phyloP scores from a whole-genome alignment of 257 asterid species.

The Forsythia viridissima region DNA sequence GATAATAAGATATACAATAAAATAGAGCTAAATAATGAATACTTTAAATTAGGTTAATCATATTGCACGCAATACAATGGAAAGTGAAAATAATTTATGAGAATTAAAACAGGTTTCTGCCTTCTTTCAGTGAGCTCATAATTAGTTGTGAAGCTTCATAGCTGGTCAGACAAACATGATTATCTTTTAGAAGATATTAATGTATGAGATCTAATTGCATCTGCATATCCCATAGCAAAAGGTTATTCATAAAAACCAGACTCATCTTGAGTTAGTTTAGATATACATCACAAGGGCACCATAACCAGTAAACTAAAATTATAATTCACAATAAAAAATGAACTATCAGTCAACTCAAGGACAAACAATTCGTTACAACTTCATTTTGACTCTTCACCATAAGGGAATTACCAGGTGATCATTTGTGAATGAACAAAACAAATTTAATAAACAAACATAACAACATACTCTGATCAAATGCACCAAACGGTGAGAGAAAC shows the following conservation, averaged over 20 bases:
- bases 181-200: no score
- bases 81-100: background rate
- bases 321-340: background rate
- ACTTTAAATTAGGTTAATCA: background rate
- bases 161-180: background rate
- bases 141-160: background rate
- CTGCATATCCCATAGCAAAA: no score
- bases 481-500: slow-evolving; percentile 1
- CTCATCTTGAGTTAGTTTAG: background rate
- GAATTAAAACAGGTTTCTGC: background rate
- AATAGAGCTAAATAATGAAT: background rate
- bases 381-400: background rate
- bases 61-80: background rate
- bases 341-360: background rate
- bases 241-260: no score
- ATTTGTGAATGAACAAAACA: slow-evolving; percentile 11
- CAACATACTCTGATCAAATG: background rate
- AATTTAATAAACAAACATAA: slow-evolving; percentile 5
- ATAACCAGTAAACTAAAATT: background rate
- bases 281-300: background rate
- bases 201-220: no score
- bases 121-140: background rate
- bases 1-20: background rate
- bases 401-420: background rate
- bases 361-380: background rate